Base-by-base conservation (phyloP, 495 filamentous ascomycete genomes). In the Terfezia boudieri region DNA sequence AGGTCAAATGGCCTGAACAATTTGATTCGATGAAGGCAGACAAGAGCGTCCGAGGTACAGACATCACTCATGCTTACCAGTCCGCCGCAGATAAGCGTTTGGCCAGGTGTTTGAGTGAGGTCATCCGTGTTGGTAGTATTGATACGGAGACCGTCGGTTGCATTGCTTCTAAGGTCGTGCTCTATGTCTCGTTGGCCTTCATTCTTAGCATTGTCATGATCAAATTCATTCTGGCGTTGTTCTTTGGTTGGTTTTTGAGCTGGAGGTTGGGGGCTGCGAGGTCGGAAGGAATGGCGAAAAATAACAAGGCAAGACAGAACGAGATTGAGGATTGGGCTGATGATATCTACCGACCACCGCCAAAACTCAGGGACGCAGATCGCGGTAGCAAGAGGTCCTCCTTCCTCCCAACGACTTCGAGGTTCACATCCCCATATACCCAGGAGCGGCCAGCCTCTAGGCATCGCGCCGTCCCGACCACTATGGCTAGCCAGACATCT, bases 271-370 rank as follows among this genome's bases (percentile, higher is more conserved):
- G 80, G 9, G 83, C 90, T 0, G 84, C 88, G 3, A 83, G 80
- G 10, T 73, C 76, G 55, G 71, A 73, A 6, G 62, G 58, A 38
- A 70, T 78, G 63, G 69, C 68, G 14, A 74, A 81, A 2, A 80
- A 87, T 66, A 73, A 75, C 49, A 84, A 83, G 64, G 80, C 83
- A 65, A 78, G 92, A 49, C 81, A 89, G 54, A 81, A 85, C 56
- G 85, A 96, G 65, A 99, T 99, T 55, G 92, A 99, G 67, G 89
- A 95, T 59, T 99, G 92, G 92, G 82, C 79, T 11, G 88, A 99
- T 57, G 92, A 99, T 60, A 96, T 96, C 61, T 95, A 96, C 62
- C 80, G 86, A 32, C 82, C 87, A 10, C 84, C 85, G 2, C 84
- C 84, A 55, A 80, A 85, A 50, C 70, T 94, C 57, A 88, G 94